These are phyloP conservation scores for Aspergillus fumigatus DNA, from an alignment of 2,329 filamentous ascomycete species.

Conservation along the genomic window DNA sequence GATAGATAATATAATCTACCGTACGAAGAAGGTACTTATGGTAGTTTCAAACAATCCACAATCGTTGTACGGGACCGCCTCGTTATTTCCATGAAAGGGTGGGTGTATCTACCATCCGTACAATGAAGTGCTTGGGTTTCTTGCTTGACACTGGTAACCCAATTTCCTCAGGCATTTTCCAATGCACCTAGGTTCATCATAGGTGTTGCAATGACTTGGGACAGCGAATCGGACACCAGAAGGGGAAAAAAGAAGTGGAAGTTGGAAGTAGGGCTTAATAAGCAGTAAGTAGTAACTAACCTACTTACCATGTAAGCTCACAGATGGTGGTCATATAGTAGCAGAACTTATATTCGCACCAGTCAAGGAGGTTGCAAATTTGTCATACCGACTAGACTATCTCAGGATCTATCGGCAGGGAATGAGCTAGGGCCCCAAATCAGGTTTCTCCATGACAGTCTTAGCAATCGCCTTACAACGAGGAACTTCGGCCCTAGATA, in stretches of 20 bases:
- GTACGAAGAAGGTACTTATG: background rate
- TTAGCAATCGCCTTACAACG: background rate
- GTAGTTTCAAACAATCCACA: background rate
- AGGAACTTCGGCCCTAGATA: background rate
- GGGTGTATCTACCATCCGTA: background rate
- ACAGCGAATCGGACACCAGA: background rate
- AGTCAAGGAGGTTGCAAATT: background rate
- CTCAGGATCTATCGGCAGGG: background rate
- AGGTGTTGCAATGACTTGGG: background rate
- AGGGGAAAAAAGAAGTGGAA: background rate
- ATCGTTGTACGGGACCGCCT: background rate
- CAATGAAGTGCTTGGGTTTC: background rate
- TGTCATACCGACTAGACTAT: background rate
- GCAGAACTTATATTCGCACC: background rate
- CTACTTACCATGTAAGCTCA: too few species aligned
- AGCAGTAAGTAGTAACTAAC: background rate
- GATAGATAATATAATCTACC: conserved; percentile 1
- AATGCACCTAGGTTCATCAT: background rate
- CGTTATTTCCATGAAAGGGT: background rate
- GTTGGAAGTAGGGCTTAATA: background rate
- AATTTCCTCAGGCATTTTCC: background rate
- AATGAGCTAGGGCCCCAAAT: background rate
- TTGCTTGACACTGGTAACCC: background rate
- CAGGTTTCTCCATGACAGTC: background rate
- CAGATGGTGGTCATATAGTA: background rate